Conservation (phyloP, 495 filamentous ascomycete genomes). For the Aspergillus baeticus region DNA sequence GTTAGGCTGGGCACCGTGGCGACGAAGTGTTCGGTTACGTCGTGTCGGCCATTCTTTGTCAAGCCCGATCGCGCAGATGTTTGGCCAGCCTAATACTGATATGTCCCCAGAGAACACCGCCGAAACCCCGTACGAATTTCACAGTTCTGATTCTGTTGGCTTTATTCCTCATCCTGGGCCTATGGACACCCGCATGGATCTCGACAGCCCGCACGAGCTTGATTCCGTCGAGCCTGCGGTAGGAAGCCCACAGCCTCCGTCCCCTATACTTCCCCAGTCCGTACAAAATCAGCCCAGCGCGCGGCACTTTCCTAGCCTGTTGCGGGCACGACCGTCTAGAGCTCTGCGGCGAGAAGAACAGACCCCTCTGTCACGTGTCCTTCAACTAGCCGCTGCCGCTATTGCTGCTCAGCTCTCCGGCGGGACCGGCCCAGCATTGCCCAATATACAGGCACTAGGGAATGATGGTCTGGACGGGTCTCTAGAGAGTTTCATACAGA, state of each 20-base stretch:
- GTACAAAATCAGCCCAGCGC: constrained; percentile 25
- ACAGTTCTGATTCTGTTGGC: constrained; percentile 22
- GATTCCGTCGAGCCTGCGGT: constrained; percentile 42
- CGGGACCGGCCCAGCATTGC: constrained; percentile 49
- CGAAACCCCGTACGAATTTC: constrained; percentile 20
- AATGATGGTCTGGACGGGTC: constrained; percentile 57
- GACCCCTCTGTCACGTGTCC: constrained; percentile 54
- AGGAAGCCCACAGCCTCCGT: constrained; percentile 20
- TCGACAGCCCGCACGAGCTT: constrained; percentile 41
- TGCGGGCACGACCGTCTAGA: constrained; percentile 50
- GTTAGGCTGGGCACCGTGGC: constrained; percentile 40
- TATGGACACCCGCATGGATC: constrained; percentile 45
- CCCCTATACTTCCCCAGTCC: constrained; percentile 28
- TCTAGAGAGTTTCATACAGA: constrained; percentile 56
- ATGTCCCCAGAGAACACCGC: constrained; percentile 14
- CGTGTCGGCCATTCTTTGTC: constrained; percentile 46
- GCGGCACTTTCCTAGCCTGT: constrained; percentile 42
- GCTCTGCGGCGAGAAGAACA: constrained; percentile 55
- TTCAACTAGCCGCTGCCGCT: constrained; percentile 59
- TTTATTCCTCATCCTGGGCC: constrained; percentile 33
- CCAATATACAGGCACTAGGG: constrained; percentile 58
- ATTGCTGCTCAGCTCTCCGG: constrained; percentile 62
- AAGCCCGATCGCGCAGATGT: constrained; percentile 46
- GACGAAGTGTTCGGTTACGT: constrained; percentile 42
- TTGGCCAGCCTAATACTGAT: constrained; percentile 34